These are phyloP conservation scores for Lumnitzera littorea DNA, from an alignment of 345 rosid genomes.

Conservation along the genomic window DNA sequence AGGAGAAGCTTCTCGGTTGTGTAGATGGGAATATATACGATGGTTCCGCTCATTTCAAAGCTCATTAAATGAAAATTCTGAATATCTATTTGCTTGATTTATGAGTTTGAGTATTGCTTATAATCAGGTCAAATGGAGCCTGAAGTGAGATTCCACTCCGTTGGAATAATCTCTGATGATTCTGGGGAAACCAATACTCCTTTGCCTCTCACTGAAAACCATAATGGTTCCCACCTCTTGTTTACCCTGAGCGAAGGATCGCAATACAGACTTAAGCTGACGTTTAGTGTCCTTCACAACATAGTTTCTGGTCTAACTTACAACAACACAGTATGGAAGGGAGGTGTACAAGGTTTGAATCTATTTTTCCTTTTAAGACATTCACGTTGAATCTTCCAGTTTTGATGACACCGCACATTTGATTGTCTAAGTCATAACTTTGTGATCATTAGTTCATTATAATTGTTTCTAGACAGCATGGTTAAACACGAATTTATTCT, in stretches of 20 bases:
- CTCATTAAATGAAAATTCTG: background rate
- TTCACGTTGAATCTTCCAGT: background rate
- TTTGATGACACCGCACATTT: background rate
- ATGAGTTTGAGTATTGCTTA: conserved; percentile 1
- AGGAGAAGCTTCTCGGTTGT: conserved; percentile 65
- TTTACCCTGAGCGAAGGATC: conserved; percentile 46
- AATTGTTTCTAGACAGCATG: no score
- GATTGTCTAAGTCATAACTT: background rate
- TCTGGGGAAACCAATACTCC: conserved; percentile 33
- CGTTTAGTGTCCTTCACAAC: conserved; percentile 44
- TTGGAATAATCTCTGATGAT: conserved; percentile 44
- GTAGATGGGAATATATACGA: conserved; percentile 45
- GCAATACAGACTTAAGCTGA: conserved; percentile 35
- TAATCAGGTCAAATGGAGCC: conserved; percentile 42
- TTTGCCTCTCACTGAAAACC: conserved; percentile 27
- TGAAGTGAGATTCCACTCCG: conserved; percentile 42
- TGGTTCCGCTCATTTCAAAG: background rate
- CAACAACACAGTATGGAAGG: conserved; percentile 44
- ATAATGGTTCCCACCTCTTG: conserved; percentile 12
- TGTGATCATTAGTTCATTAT: no score
- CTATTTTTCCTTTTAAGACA: background rate
- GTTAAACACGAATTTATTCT: no score
- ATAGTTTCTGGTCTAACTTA: conserved; percentile 47
- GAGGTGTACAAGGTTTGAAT: conserved; percentile 34
- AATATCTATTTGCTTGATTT: background rate